phyloP scores from a whole-genome alignment of 192 early-diverging fungal genomes.

The Linnemannia schmuckeri region DNA sequence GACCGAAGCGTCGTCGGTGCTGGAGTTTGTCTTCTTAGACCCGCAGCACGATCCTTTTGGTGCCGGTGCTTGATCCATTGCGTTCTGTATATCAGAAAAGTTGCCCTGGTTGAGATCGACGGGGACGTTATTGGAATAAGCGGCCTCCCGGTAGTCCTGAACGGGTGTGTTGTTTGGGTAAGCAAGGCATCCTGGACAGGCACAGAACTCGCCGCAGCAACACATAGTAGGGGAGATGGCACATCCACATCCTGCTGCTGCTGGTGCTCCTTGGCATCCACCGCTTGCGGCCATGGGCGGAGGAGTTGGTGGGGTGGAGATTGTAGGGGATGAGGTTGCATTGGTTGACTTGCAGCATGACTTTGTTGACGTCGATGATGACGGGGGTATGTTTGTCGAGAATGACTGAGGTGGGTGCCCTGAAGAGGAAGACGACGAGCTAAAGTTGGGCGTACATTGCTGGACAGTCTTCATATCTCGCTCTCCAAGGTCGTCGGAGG shows the following conservation, averaged over 20 bases:
- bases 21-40: background rate
- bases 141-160: background rate
- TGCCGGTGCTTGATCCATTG: background rate
- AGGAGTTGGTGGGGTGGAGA: background rate
- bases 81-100: background rate
- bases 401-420: background rate
- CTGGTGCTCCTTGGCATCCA: background rate
- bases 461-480: background rate
- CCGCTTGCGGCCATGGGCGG: background rate
- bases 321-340: background rate
- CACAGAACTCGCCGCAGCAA: slow-evolving; percentile 50
- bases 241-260: slow-evolving; percentile 32
- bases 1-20: background rate
- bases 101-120: background rate
- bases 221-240: slow-evolving; percentile 50
- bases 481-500: slow-evolving; percentile 23
- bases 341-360: slow-evolving; percentile 13
- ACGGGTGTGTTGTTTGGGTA: slow-evolving; percentile 35
- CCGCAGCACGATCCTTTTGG: slow-evolving; percentile 33
- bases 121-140: background rate
- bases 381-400: background rate
- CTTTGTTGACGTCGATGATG: background rate
- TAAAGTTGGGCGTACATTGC: background rate
- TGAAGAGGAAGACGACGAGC: background rate
- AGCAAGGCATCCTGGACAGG: slow-evolving; percentile 52